Evolutionary conservation across 352 stramenopile species (phyloP).

Genomic region (Pythium aristosporum): DNA sequence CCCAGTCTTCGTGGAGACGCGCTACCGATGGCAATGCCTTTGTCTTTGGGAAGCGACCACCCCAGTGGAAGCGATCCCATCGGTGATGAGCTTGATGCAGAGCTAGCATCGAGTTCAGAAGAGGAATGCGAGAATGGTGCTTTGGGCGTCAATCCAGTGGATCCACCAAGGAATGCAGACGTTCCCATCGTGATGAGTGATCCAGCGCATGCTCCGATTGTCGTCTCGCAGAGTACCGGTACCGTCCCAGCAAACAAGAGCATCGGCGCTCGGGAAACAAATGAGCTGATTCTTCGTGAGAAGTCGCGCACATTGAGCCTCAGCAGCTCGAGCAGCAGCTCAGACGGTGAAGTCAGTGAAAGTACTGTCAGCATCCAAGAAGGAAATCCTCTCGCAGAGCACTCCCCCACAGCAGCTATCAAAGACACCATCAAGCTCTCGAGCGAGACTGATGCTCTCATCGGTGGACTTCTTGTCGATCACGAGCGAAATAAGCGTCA

Average conservation of each 20-base stretch:
- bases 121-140: neutral
- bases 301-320: conserved; percentile 11
- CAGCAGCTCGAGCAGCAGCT: conserved; percentile 13
- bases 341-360: neutral
- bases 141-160: no score
- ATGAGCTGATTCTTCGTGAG: neutral
- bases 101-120: conserved; percentile 23
- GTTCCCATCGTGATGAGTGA: neutral
- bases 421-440: no score
- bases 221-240: neutral
- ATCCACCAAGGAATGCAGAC: no score
- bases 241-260: no score
- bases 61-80: neutral
- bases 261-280: neutral
- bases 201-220: neutral
- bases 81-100: conserved; percentile 17
- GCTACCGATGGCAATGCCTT: neutral
- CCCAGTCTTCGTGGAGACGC: neutral
- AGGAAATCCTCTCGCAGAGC: neutral
- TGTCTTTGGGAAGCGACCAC: neutral
- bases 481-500: conserved; percentile 2
- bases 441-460: no score
- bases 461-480: no score
- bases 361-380: neutral
- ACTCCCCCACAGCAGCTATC: no score